Percentiles rank a stretch among this genome's conserved stretches.
phyloP scores from a whole-genome alignment of 345 rosid species.

The Adansonia digitata region DNA sequence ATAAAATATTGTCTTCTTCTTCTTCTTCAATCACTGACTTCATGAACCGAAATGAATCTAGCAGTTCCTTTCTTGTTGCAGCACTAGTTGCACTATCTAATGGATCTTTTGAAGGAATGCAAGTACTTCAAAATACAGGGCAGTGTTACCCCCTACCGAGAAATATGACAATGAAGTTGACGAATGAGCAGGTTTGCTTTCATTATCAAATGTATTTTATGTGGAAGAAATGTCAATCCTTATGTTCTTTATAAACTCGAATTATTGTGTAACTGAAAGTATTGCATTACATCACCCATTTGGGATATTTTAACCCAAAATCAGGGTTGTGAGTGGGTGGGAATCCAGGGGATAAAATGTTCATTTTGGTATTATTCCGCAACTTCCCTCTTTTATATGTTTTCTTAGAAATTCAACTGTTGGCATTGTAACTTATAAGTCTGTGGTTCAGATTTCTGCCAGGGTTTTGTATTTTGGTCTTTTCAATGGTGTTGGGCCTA shows the following conservation, averaged over 20 bases:
- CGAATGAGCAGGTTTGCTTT: conserved; percentile 75
- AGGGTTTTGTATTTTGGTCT: conserved; percentile 91
- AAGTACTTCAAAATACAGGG: conserved; percentile 52
- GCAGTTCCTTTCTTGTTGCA: conserved; percentile 12
- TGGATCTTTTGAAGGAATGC: conserved; percentile 45
- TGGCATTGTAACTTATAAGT: not conserved
- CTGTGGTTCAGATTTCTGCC: conserved; percentile 60
- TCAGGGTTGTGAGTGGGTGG: not conserved
- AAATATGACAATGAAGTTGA: conserved; percentile 57
- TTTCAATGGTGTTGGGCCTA: conserved; percentile 84
- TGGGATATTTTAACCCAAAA: not conserved
- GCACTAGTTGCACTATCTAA: conserved; percentile 42
- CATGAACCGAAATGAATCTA: not conserved
- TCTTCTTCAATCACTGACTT: not conserved
- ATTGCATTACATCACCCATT: not conserved
- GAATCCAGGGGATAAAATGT: not conserved
- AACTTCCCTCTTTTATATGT: not conserved
- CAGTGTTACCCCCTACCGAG: conserved; percentile 83
- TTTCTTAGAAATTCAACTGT: not conserved
- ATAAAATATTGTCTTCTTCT: not conserved
- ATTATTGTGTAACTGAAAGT: not conserved
- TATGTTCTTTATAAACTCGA: not conserved
- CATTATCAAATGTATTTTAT: not conserved
- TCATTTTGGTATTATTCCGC: not conserved
- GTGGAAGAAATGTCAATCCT: not conserved